Evolutionary conservation across 768 basidiomycete genomes (phyloP), one percentile per base, ranked within the genome.

Genomic region (Fomitopsis pulvina): DNA sequence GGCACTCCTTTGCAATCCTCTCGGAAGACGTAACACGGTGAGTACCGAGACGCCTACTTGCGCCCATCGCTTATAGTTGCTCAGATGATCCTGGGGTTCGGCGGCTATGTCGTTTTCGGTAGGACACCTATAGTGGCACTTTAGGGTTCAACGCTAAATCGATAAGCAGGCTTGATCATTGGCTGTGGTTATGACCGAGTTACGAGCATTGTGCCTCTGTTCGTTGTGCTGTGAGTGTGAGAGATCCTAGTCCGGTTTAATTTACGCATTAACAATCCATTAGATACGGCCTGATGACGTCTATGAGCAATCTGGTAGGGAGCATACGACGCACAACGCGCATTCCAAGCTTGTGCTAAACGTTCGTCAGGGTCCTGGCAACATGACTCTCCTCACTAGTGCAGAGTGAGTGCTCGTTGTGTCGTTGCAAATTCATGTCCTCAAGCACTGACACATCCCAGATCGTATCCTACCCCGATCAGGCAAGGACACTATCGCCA

Each of bases 221-320:
- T 88, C 57, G 73, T 87, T 45, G 64, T 87, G 51, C 79, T 87
- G 81, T 83, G 58, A 58, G 78, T 65, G 51, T 5, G 20, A 37
- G 10, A 37, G 20, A 24, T 4, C 24, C 18, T 14, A 39, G 26
- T 11, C 10, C 14, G 25, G 4, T 3, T 20, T 11, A 5, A 37
- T 16, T 22, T 4, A 18, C n/a, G 22, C 16, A 25, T n/a, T n/a
- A 8, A 28, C 6, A 21, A 5, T 18, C 5, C 27, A 42, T 43
- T 48, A 82, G 80, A 55, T 87, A 84, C 61, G 85, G 81, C 1
- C 66, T 85, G 48, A 83, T 87, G 83, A 80, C 85, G 57, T 83
- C 79, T 3, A 76, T 73, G 43, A 84, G 83, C 18, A 86, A 86
- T 57, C 41, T 85, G 67, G 80, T 77, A 59, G 32, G 68, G 59